Base-by-base conservation (phyloP, 352 stramenopile genomes). In the Poterioochromonas sp. region DNA sequence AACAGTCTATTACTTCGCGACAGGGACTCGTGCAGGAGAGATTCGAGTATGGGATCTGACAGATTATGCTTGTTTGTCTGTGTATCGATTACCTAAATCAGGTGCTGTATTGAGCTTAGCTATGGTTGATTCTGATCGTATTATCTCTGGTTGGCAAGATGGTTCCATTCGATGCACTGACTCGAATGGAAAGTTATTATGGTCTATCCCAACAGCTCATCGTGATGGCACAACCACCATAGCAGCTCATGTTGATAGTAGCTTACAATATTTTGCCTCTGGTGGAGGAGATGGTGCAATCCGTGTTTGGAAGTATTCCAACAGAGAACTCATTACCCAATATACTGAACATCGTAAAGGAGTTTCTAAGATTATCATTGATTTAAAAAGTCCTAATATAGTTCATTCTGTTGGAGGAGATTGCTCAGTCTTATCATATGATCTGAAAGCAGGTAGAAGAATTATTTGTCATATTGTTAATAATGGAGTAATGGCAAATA, bases 401-500 rank as follows among this genome's bases (percentile, higher is more conserved):
- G 82, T 96, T 49, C 90, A 96, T 80, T 94, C 87, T 68, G 91
- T 87, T 43, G 89, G 89, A 0, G 81, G 86, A 0, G 91, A 96
- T 82, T 89, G 90, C 54, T 85, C 88, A 32, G 83, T 95, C 12
- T 92, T 96, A 82, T 93, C 92, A 44, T 95, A 94, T 84, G 91
- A 96, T 77, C 85, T 96, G 64, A 90, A 90, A 68, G 90, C 81
- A 76, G 88, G 93, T 82, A 85, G 87, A 39, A 84, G 90, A 32
- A 85, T 93, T 76, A 85, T 93, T 58, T 86, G 84, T 0, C 89
- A 95, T 76, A 86, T 93, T 81, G 81, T 90, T 15, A 86, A 87
- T n/a, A 85, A 89, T 37, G 86, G 87, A 11, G 87, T 85, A 47
- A 92, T 96, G 80, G 84, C 87, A 35, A 77, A 86, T 39, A 90